Percentiles rank a stretch among this genome's conserved stretches.
These are phyloP conservation scores for Wallacemonas sp. DNA, from an alignment of 208 protist species.

Conservation along the genomic window DNA sequence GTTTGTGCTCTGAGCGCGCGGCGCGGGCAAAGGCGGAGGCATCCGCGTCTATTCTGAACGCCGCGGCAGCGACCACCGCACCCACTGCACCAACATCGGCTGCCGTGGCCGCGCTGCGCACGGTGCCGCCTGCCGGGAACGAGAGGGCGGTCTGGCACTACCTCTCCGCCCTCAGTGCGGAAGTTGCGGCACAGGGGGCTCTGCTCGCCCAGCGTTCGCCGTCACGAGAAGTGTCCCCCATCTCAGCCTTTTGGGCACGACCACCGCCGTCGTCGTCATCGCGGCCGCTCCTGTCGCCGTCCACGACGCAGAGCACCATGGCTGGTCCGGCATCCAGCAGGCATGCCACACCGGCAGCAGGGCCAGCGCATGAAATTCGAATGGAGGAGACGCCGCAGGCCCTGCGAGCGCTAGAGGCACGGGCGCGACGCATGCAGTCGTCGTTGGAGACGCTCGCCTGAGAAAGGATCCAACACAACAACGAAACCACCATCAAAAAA, in stretches of 20 bases:
- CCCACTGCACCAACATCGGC: background rate
- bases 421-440: constrained; percentile 4
- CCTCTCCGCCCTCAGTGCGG: background rate
- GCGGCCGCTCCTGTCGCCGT: background rate
- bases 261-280: background rate
- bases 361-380: background rate
- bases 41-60: constrained; percentile 1
- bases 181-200: background rate
- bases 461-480: background rate
- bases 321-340: too few relatives aligned
- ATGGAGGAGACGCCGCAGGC: constrained; percentile 13
- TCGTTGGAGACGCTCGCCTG: background rate
- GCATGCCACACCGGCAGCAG: background rate
- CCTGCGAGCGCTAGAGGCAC: constrained; percentile 2
- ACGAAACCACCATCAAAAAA: background rate
- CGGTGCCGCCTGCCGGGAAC: background rate
- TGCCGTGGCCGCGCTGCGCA: background rate
- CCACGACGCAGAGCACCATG: too few relatives aligned
- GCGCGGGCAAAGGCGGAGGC: background rate
- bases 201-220: background rate
- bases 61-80: background rate
- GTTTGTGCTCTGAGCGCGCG: constrained; percentile 1
- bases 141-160: background rate
- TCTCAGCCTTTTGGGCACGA: background rate
- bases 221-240: background rate